A percentile compares a stretch with the other conserved stretches of the same genome.
Evolutionary conservation across 345 rosid species (phyloP).

Genomic region (Syzygium aqueum): DNA sequence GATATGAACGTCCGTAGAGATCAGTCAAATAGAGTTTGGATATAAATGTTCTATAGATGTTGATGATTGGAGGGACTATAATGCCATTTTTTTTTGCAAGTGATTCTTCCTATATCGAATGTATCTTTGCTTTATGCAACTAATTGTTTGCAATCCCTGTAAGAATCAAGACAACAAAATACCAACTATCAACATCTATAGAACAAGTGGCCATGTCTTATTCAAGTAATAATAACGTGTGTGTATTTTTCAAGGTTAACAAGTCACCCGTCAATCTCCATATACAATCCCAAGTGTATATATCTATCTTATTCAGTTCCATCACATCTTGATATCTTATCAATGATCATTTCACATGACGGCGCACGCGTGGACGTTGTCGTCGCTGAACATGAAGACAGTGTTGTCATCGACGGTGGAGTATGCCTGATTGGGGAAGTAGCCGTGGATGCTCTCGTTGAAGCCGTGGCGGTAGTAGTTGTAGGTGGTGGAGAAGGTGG

Average conservation of each 20-base stretch:
- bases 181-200: background rate
- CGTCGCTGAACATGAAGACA: conserved; percentile 75
- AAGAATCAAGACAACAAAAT: background rate
- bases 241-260: background rate
- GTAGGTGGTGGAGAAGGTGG: conserved; percentile 38
- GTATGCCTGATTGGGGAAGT: conserved; percentile 51
- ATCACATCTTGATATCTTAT: fast-evolving
- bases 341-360: conserved; percentile 19
- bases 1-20: background rate
- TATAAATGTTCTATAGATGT: background rate
- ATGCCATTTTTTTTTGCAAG: background rate
- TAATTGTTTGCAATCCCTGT: too few species aligned
- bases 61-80: background rate
- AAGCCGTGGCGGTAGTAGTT: conserved; percentile 45
- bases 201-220: background rate
- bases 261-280: background rate
- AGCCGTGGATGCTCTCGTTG: conserved; percentile 46
- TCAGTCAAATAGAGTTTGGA: background rate
- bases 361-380: conserved; percentile 66
- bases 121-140: background rate
- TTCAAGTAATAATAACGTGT: background rate
- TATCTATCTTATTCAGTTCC: background rate
- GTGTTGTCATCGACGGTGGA: conserved; percentile 43
- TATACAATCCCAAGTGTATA: background rate
- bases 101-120: background rate